phyloP scores from a whole-genome alignment of 352 stramenopile genomes.

The Halophytophthora batemanensis region DNA sequence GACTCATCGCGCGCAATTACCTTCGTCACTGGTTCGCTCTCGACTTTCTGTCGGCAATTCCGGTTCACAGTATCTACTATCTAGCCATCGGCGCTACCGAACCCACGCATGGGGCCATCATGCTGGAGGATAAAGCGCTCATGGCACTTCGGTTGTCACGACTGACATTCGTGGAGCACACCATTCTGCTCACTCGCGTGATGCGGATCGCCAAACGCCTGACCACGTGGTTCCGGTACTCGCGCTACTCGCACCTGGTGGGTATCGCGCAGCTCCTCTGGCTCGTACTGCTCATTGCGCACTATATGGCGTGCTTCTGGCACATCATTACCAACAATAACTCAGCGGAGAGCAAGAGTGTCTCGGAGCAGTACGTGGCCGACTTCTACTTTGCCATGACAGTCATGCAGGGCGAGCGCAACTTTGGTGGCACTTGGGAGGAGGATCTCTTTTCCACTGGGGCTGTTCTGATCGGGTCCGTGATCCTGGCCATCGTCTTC shows the following conservation, averaged over 20 bases:
- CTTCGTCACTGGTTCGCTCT: conserved; percentile 4
- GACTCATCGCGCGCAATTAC: conserved; percentile 7
- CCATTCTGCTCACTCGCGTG: conserved; percentile 13
- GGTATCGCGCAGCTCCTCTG: conserved; percentile 25
- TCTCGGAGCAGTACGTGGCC: conserved; percentile 19
- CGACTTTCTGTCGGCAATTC: conserved; percentile 5
- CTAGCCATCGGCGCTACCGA: not conserved
- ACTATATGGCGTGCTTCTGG: conserved; percentile 46
- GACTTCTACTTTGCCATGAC: conserved; percentile 45
- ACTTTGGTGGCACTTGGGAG: conserved; percentile 15
- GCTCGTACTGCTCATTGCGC: conserved; percentile 29
- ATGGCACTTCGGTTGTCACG: conserved; percentile 16
- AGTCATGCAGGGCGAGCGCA: conserved; percentile 38
- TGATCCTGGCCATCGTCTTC: conserved; percentile 54
- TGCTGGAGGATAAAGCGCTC: conserved; percentile 4
- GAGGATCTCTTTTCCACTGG: conserved; percentile 41
- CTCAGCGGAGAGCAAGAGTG: not conserved
- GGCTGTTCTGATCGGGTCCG: conserved; percentile 38
- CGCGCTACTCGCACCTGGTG: conserved; percentile 21
- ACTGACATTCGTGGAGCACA: conserved; percentile 6
- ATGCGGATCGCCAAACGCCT: conserved; percentile 21
- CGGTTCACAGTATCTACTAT: not conserved
- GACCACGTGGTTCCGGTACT: conserved; percentile 26
- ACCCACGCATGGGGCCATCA: conserved; percentile 9
- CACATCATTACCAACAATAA: conserved; percentile 18